Percentiles rank a stretch among this genome's conserved stretches.
Conservation (phyloP, 441 rosid species). For the Gossypium gossypioides region DNA sequence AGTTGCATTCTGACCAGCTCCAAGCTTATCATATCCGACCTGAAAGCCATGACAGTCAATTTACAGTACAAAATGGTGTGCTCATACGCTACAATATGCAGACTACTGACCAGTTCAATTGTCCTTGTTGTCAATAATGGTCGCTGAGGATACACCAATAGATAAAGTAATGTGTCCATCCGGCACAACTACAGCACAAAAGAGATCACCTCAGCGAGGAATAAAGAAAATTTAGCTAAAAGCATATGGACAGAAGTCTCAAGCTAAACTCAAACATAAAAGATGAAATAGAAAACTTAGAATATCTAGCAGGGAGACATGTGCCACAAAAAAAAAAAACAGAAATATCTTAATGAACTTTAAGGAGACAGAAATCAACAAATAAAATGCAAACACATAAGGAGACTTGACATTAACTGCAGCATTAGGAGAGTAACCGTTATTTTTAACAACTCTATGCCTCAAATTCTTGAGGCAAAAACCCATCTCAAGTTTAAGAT, state of each 20-base stretch:
- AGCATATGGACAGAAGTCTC: neutral
- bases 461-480: neutral
- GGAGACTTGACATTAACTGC: neutral
- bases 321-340: neutral
- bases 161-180: constrained; percentile 83
- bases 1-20: constrained; percentile 99
- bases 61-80: constrained; percentile 11
- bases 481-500: neutral
- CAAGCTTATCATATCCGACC: constrained; percentile 95
- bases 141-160: constrained; percentile 90
- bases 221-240: neutral
- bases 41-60: constrained; percentile 33
- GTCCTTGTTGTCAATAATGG: constrained; percentile 89
- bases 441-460: neutral
- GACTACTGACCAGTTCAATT: constrained; percentile 66
- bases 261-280: neutral
- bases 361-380: neutral
- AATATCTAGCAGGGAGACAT: neutral
- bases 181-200: constrained; percentile 46
- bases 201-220: constrained; percentile 2
- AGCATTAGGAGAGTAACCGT: neutral
- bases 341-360: neutral
- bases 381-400: neutral
- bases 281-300: neutral
- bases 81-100: neutral